phyloP scores from a whole-genome alignment of 371 early-diverging fungal species.

The Lichtheimia corymbifera region DNA sequence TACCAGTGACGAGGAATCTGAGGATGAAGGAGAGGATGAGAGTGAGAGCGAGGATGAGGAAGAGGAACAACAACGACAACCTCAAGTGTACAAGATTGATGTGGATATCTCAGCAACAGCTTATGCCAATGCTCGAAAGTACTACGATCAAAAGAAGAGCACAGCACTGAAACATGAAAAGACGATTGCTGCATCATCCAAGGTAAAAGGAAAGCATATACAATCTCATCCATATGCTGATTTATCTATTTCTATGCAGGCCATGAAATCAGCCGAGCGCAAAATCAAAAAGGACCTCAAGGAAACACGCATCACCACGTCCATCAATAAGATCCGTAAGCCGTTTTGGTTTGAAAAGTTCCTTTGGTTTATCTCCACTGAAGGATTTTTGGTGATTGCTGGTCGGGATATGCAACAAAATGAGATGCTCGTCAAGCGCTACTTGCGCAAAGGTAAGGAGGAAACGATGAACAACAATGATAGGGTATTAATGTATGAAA shows the following conservation, averaged over 20 bases:
- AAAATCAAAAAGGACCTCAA: conserved; percentile 85
- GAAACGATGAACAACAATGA: neutral
- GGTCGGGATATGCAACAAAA: conserved; percentile 98
- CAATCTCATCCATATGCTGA: neutral
- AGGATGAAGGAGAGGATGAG: conserved; percentile 26
- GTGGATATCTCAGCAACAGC: conserved; percentile 87
- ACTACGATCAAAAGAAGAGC: conserved; percentile 83
- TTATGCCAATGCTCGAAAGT: conserved; percentile 90
- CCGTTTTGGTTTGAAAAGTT: conserved; percentile 99
- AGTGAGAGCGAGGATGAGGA: conserved; percentile 39
- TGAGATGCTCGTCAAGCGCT: conserved; percentile 93
- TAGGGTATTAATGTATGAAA: neutral
- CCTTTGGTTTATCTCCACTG: conserved; percentile 95
- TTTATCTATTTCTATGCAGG: conserved; percentile 32
- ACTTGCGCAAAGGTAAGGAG: conserved; percentile 60
- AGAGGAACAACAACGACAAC: conserved; percentile 24
- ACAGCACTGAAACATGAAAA: conserved; percentile 88
- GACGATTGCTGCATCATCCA: conserved; percentile 80
- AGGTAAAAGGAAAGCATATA: conserved; percentile 26
- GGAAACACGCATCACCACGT: conserved; percentile 69
- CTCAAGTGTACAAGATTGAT: conserved; percentile 60
- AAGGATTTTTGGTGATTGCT: conserved; percentile 94
- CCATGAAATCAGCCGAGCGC: conserved; percentile 86
- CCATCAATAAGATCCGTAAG: conserved; percentile 86
- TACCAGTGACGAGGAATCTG: conserved; percentile 32